Conservation (phyloP, 164 flowering plant genomes). For the Annona cherimola region DNA sequence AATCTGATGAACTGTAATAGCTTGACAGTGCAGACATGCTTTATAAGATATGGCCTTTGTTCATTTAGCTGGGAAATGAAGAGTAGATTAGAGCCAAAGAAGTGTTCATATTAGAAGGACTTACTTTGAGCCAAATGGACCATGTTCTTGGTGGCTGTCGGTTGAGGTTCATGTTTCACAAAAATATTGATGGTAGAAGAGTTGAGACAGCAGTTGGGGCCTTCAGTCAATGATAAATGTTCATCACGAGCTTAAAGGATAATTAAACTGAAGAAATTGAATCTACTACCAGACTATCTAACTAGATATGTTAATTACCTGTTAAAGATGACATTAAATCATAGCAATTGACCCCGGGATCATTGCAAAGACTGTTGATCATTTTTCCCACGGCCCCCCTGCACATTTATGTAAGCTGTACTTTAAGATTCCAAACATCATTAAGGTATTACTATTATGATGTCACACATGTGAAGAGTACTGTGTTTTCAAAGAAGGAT, state of each 20-base stretch:
- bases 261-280: neutral
- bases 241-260: neutral
- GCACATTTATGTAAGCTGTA: constrained; percentile 9
- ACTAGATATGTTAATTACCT: constrained; percentile 29
- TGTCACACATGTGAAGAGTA: too few relatives aligned
- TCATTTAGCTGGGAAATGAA: neutral
- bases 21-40: neutral
- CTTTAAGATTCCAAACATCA: neutral
- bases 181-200: constrained; percentile 40
- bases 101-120: constrained; percentile 6
- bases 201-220: constrained; percentile 71
- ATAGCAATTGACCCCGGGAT: constrained; percentile 44
- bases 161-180: constrained; percentile 57
- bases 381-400: constrained; percentile 40
- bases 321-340: constrained; percentile 47
- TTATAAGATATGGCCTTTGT: neutral
- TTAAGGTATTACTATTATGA: too few relatives aligned
- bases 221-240: constrained; percentile 24
- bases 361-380: constrained; percentile 41
- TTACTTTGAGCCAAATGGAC: constrained; percentile 82
- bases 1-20: neutral
- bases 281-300: neutral
- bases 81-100: neutral
- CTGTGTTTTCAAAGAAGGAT: too few relatives aligned
- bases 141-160: constrained; percentile 73